A percentile compares a stretch with the other conserved stretches of the same genome.
Evolutionary conservation across 371 early-diverging fungal genomes (phyloP).

Genomic region (Mortierella sp.): DNA sequence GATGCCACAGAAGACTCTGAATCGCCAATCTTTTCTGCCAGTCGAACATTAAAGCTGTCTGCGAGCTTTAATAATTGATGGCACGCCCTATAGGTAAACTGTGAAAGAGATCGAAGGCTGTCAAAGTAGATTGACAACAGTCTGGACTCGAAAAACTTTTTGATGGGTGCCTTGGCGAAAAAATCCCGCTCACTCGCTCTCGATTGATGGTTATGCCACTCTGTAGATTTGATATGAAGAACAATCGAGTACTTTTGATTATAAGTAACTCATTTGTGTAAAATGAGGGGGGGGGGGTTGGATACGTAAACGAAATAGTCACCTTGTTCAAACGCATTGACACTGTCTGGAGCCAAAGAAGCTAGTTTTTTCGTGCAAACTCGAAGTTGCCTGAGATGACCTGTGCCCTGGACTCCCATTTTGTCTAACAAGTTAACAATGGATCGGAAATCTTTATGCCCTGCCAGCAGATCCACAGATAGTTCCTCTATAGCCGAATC

Average conservation of each 20-base stretch:
- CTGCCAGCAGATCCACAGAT: constrained; percentile 32
- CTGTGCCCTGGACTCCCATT: constrained; percentile 50
- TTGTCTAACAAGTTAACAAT: constrained; percentile 35
- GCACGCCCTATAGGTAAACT: constrained; percentile 37
- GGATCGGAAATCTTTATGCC: constrained; percentile 46
- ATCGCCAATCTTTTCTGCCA: constrained; percentile 20
- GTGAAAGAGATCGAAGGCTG: constrained; percentile 28
- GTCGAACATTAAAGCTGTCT: constrained; percentile 26
- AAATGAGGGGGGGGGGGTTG: too few relatives aligned
- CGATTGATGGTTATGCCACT: constrained; percentile 52
- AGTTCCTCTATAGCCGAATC: constrained; percentile 11
- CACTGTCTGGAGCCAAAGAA: constrained; percentile 33
- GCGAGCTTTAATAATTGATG: constrained; percentile 32
- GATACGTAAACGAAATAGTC: too few relatives aligned
- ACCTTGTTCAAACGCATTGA: constrained; percentile 55
- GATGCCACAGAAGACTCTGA: neutral
- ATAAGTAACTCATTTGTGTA: neutral
- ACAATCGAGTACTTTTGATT: neutral
- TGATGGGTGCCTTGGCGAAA: constrained; percentile 46
- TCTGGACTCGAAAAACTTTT: constrained; percentile 47
- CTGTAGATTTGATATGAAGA: constrained; percentile 9
- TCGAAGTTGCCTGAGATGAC: constrained; percentile 41
- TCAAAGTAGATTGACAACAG: constrained; percentile 43
- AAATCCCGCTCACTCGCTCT: constrained; percentile 53
- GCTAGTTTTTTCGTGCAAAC: constrained; percentile 35